Evolutionary conservation across 2,329 filamentous ascomycete genomes (phyloP).

Genomic region (Aspergillus persii): DNA sequence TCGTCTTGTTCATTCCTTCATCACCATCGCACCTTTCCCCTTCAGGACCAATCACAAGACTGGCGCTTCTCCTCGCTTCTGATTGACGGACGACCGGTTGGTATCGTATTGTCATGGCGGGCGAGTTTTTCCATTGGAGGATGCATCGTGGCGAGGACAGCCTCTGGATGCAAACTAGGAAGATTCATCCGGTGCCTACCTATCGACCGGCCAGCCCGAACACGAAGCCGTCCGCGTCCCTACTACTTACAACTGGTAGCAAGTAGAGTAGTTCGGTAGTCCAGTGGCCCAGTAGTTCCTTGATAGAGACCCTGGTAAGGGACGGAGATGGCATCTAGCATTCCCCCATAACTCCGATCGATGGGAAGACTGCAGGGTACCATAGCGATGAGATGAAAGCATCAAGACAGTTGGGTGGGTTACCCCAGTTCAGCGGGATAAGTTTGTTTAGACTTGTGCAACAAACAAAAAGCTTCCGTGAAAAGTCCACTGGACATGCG

Average conservation of each 20-base stretch:
- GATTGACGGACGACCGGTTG: conserved; percentile 6
- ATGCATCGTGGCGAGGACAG: neutral
- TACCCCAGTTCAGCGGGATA: neutral
- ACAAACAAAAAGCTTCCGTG: neutral
- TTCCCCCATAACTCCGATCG: neutral
- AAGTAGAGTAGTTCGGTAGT: neutral
- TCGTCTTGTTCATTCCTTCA: neutral
- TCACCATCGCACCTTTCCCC: conserved; percentile 13
- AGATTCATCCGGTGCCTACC: neutral
- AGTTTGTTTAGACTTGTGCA: neutral
- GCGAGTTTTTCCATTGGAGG: neutral
- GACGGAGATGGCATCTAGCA: neutral
- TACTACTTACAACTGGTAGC: neutral
- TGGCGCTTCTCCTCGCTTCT: conserved; percentile 12
- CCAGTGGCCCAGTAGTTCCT: too few species aligned
- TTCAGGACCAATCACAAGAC: conserved; percentile 21
- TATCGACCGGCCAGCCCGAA: neutral
- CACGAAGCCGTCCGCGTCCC: neutral
- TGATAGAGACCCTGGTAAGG: neutral
- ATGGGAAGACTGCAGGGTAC: neutral
- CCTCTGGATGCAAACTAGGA: neutral
- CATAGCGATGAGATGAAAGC: neutral
- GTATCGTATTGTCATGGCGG: conserved; percentile 11
- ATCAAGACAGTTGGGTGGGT: neutral
- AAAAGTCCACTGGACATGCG: neutral